A percentile compares a stretch with the other conserved stretches of the same genome.
phyloP scores from a whole-genome alignment of 2,329 filamentous ascomycete genomes.

The Diplodia sapinea region DNA sequence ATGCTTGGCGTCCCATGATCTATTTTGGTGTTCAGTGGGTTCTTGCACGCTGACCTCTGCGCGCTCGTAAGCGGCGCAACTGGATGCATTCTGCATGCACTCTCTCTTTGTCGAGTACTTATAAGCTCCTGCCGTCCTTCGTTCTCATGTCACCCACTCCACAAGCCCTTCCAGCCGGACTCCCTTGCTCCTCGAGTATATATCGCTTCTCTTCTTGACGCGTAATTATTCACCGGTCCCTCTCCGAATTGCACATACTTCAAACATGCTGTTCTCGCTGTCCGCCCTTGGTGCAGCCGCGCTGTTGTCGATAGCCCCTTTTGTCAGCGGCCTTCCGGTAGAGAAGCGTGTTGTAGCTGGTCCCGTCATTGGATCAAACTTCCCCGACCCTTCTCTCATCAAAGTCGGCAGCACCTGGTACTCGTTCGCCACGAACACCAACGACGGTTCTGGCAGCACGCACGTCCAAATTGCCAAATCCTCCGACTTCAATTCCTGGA shows the following conservation, averaged over 20 bases:
- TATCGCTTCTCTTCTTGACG: constrained; percentile 17
- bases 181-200: constrained; percentile 22
- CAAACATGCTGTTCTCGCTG: constrained; percentile 12
- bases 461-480: constrained; percentile 49
- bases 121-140: constrained; percentile 24
- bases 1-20: constrained; percentile 29
- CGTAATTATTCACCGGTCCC: background rate
- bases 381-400: constrained; percentile 48
- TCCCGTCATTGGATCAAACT: constrained; percentile 39
- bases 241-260: background rate
- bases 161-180: background rate
- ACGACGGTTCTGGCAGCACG: constrained; percentile 14
- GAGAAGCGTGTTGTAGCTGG: constrained; percentile 27
- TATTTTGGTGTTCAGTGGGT: constrained; percentile 27
- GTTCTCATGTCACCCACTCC: constrained; percentile 13
- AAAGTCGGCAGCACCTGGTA: constrained; percentile 45
- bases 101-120: constrained; percentile 19
- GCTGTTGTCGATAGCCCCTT: constrained; percentile 18
- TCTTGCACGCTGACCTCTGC: constrained; percentile 20
- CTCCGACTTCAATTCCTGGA: constrained; percentile 45
- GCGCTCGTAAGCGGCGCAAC: constrained; percentile 19
- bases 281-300: constrained; percentile 17
- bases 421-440: constrained; percentile 44
- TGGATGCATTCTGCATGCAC: constrained; percentile 24
- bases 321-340: constrained; percentile 19